Percentiles rank a stretch among this genome's conserved stretches.
These are phyloP conservation scores for Thielaviopsis ethacetica DNA, from an alignment of 2,329 filamentous ascomycete genomes.

Conservation along the genomic window DNA sequence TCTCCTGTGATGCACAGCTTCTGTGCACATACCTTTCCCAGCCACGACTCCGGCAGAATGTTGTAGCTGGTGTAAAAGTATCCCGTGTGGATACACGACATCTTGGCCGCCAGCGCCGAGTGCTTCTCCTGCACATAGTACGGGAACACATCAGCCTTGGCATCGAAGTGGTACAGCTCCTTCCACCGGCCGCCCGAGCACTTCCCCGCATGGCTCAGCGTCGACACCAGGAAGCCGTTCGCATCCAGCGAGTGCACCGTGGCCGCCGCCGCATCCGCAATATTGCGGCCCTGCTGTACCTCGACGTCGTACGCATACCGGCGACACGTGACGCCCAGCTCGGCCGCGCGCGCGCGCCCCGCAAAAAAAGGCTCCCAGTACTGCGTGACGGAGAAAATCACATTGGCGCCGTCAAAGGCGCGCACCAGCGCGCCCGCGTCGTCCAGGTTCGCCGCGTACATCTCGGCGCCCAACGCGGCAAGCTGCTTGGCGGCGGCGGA, in stretches of 20 bases:
- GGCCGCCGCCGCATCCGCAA: conserved; percentile 34
- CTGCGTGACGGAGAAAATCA: conserved; percentile 39
- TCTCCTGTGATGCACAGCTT: not conserved
- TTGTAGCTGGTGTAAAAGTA: conserved; percentile 32
- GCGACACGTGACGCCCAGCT: conserved; percentile 25
- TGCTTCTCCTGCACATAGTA: conserved; percentile 27
- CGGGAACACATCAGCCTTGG: conserved; percentile 35
- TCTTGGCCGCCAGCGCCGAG: conserved; percentile 29
- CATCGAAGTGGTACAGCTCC: conserved; percentile 37
- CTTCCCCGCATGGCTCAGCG: conserved; percentile 30
- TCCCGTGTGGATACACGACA: conserved; percentile 34
- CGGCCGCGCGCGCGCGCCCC: conserved; percentile 22
- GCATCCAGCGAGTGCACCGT: conserved; percentile 24
- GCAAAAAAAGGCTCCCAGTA: conserved; percentile 37
- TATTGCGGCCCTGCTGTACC: conserved; percentile 34
- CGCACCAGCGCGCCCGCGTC: conserved; percentile 23
- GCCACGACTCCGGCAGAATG: conserved; percentile 29
- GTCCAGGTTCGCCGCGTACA: conserved; percentile 28
- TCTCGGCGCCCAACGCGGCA: conserved; percentile 25
- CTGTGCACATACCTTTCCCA: conserved; percentile 24
- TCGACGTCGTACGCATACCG: conserved; percentile 32
- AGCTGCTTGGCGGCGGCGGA: conserved; percentile 26
- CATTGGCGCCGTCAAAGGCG: conserved; percentile 28
- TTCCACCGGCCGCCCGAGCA: conserved; percentile 28
- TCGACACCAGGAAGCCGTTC: conserved; percentile 35